Conservation (phyloP, 169 alveolate genomes). For the Cryptosporidium tyzzeri region DNA sequence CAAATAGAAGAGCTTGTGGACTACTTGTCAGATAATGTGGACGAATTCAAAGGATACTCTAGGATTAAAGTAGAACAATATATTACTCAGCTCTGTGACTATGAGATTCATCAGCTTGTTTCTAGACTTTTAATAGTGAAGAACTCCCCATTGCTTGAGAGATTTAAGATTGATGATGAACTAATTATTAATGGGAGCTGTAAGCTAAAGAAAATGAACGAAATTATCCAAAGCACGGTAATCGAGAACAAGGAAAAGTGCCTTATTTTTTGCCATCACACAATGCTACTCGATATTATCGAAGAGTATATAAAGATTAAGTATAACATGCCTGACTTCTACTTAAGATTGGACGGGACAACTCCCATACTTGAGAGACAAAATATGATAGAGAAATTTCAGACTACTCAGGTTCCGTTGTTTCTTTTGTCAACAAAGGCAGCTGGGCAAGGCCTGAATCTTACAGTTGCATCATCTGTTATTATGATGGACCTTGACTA, state of each 20-base stretch:
- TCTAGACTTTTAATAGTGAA: conserved; percentile 78
- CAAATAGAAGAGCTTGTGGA: conserved; percentile 80
- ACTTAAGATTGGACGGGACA: conserved; percentile 94
- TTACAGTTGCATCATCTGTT: conserved; percentile 97
- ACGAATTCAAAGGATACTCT: conserved; percentile 82
- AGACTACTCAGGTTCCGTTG: conserved; percentile 86
- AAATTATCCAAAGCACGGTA: conserved; percentile 30
- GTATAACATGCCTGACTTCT: conserved; percentile 76
- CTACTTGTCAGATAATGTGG: conserved; percentile 81
- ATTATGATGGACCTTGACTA: conserved; percentile 95
- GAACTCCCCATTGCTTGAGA: conserved; percentile 57
- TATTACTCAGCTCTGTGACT: conserved; percentile 82
- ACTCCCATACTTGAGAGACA: conserved; percentile 95
- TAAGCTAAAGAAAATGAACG: conserved; percentile 38
- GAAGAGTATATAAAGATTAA: conserved; percentile 86
- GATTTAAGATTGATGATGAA: conserved; percentile 7
- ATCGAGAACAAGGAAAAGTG: conserved; percentile 84
- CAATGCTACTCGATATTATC: conserved; percentile 90
- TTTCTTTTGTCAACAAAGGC: conserved; percentile 97
- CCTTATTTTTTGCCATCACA: conserved; percentile 92
- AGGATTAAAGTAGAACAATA: conserved; percentile 82
- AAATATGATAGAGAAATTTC: conserved; percentile 84
- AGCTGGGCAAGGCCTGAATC: conserved; percentile 98
- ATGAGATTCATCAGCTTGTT: conserved; percentile 82
- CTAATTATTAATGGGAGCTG: conserved; percentile 53